Evolutionary conservation across 495 filamentous ascomycete genomes (phyloP).

Genomic region (Xylaria venustula): DNA sequence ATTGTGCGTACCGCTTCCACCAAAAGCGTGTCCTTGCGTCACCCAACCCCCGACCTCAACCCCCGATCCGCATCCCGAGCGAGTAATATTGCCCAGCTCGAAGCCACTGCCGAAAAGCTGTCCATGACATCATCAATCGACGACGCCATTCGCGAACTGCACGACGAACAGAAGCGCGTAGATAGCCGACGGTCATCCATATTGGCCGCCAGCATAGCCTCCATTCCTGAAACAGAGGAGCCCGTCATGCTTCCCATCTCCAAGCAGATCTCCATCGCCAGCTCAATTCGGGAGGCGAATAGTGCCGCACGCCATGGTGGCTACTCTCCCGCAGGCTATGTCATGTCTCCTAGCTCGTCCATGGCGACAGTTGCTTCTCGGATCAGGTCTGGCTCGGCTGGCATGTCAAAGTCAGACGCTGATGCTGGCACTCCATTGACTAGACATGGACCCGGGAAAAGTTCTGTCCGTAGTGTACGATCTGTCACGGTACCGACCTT

Average conservation of each 20-base stretch:
- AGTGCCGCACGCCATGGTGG: conserved; percentile 64
- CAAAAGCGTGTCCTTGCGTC: conserved; percentile 60
- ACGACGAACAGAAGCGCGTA: conserved; percentile 70
- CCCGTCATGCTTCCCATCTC: conserved; percentile 29
- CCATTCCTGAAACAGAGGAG: conserved; percentile 37
- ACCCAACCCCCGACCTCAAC: conserved; percentile 75
- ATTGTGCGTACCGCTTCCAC: conserved; percentile 61
- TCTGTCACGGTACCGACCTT: conserved; percentile 42
- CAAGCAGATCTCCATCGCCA: conserved; percentile 56
- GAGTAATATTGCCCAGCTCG: conserved; percentile 77
- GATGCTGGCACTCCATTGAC: conserved; percentile 34
- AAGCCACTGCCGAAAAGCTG: conserved; percentile 77
- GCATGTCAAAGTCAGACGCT: conserved; percentile 29
- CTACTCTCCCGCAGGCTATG: conserved; percentile 66
- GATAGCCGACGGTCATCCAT: conserved; percentile 61
- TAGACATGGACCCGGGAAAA: conserved; percentile 46
- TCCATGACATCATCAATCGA: conserved; percentile 78
- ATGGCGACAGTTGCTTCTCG: conserved; percentile 53
- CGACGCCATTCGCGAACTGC: conserved; percentile 76
- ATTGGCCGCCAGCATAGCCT: conserved; percentile 39
- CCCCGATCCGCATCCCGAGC: conserved; percentile 70
- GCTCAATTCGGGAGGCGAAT: conserved; percentile 69
- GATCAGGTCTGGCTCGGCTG: conserved; percentile 51
- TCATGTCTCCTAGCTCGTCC: conserved; percentile 65
- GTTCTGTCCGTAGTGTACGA: conserved; percentile 41